Evolutionary conservation across 768 basidiomycete species (phyloP).

Genomic region (Russula virescens): DNA sequence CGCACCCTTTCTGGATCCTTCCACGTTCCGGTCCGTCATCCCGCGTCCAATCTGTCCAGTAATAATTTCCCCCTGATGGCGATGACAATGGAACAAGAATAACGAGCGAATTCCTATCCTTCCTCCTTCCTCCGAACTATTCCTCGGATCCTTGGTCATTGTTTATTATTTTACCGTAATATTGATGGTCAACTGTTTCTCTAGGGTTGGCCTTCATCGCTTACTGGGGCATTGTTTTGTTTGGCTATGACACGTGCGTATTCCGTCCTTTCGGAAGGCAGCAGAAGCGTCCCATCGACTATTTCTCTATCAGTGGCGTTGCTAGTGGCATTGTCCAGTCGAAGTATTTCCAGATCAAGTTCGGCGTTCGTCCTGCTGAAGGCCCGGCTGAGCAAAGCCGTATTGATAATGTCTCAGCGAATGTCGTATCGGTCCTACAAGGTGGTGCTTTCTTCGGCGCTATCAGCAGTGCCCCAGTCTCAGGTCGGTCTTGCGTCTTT

Average conservation of each 20-base stretch:
- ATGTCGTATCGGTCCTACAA: constrained; percentile 83
- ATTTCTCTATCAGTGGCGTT: constrained; percentile 42
- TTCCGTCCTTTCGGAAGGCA: not conserved
- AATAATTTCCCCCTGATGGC: too few relatives aligned
- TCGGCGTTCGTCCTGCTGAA: constrained; percentile 47
- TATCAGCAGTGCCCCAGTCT: constrained; percentile 62
- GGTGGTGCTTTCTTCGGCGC: constrained; percentile 89
- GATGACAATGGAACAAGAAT: too few relatives aligned
- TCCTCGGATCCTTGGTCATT: too few relatives aligned
- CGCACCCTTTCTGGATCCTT: too few relatives aligned
- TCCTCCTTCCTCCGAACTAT: too few relatives aligned
- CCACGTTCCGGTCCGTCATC: too few relatives aligned
- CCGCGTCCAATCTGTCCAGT: too few relatives aligned
- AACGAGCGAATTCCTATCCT: too few relatives aligned
- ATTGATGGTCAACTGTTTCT: not conserved
- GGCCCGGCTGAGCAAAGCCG: constrained; percentile 37
- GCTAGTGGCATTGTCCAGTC: constrained; percentile 66
- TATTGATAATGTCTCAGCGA: constrained; percentile 58
- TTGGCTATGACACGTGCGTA: constrained; percentile 72
- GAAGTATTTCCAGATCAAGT: constrained; percentile 53
- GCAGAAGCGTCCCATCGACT: constrained; percentile 16
- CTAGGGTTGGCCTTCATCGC: constrained; percentile 67
- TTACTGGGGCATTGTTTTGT: constrained; percentile 78
- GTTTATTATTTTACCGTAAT: not conserved
- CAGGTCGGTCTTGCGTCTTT: constrained; percentile 39